Base-by-base conservation (phyloP, 441 rosid species). In the Pelargonium cotyledonis region DNA sequence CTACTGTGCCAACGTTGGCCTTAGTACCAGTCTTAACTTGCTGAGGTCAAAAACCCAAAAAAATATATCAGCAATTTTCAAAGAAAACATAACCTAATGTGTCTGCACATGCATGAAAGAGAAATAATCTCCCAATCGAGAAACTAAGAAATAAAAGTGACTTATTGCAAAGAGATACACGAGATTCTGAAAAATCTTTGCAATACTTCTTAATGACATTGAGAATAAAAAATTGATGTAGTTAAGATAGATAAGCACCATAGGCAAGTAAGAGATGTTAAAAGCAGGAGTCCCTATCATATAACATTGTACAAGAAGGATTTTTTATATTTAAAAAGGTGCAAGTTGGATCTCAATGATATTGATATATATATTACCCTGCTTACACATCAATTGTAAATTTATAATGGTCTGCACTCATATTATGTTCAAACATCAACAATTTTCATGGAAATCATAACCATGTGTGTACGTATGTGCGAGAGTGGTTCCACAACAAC, bases 1-100 rank as follows among this genome's bases (percentile, higher is more conserved):
- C 79, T 65, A 87, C 64, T 12, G 89, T 77, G 71, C 74, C 76
- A 67, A 78, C 72, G 53, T 69, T 69, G 35, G 74, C 66, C 68
- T 40, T 21, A 65, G 58, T 65, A 79, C 80, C 84, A 31, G 18
- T 80, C 92, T 88, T 85, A 40, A 83, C 76, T 67, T 75, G 68
- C 68, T 71, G 77, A 74, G 47, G 68, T 67, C 51, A 46, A 63
- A 70, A 18, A 66, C 14, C 47, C 49, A 47, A 23, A 47, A 46
- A 23, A 26, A 26, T 40, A 29, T n/a, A 35, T 51, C 47, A 46
- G 62, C 11, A 65, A 12, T 16, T 65, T 65, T 40, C 26, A 16
- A 19, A 53, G 68, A 65, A 40, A 43, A 40, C 11, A 41, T 16
- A 9, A 41, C 21, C 65, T 46, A 31, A 29, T 23, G 12, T 3